Conservation (phyloP, 176 grass and related monocot species). For the Bothriochloa decipiens region DNA sequence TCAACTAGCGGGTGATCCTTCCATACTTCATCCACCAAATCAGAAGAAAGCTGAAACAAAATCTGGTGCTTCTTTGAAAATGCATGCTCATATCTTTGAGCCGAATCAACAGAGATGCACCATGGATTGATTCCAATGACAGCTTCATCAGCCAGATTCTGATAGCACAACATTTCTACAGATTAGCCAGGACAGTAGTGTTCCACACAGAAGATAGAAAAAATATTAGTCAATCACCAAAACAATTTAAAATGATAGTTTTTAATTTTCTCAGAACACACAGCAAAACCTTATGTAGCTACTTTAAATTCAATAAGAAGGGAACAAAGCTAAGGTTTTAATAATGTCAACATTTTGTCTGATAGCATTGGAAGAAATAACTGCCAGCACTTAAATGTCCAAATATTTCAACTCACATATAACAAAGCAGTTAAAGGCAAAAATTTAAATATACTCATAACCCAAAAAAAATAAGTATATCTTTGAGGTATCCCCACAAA, state of each 20-base stretch:
- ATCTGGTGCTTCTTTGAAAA: constrained; percentile 73
- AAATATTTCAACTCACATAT: neutral
- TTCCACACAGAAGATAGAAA: neutral
- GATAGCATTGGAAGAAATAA: neutral
- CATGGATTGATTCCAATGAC: constrained; percentile 86
- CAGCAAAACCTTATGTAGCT: neutral
- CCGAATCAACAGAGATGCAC: constrained; percentile 80
- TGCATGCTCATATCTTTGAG: constrained; percentile 75
- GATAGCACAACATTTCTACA: constrained; percentile 25
- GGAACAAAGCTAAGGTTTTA: constrained; percentile 19
- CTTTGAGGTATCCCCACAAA: neutral
- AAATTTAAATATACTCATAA: neutral
- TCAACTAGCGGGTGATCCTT: constrained; percentile 65
- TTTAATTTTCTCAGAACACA: neutral
- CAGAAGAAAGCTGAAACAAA: constrained; percentile 80
- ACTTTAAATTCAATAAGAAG: constrained; percentile 14
- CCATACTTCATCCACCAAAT: constrained; percentile 92
- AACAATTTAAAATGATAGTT: neutral
- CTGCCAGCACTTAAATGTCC: neutral
- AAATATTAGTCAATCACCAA: neutral
- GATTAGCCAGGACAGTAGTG: neutral
- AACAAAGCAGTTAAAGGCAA: neutral
- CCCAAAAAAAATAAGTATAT: neutral
- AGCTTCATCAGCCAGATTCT: constrained; percentile 77
- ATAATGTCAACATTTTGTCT: neutral